Evolutionary conservation across 768 basidiomycete genomes (phyloP).

Genomic region (Amanita molliuscula): DNA sequence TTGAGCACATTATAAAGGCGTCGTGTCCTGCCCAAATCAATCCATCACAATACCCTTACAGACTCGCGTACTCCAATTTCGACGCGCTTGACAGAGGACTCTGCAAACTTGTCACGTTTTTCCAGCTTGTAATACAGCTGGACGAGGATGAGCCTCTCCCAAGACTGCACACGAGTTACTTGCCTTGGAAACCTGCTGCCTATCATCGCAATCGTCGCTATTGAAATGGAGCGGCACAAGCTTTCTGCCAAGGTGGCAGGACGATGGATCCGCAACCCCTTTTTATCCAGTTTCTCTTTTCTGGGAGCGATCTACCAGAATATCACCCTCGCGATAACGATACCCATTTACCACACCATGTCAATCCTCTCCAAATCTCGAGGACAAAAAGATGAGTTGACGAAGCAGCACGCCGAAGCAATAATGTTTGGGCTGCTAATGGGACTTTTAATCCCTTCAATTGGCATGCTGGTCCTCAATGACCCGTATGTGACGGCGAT

Average conservation of each 20-base stretch:
- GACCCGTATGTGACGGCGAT: constrained; percentile 35
- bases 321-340: constrained; percentile 29
- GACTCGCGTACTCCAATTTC: constrained; percentile 28
- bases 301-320: constrained; percentile 22
- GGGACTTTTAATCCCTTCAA: constrained; percentile 36
- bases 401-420: constrained; percentile 39
- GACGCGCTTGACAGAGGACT: constrained; percentile 25
- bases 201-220: constrained; percentile 28
- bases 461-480: constrained; percentile 30
- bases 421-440: constrained; percentile 36
- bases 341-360: constrained; percentile 38
- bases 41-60: constrained; percentile 17
- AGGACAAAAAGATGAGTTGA: constrained; percentile 19
- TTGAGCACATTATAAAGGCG: constrained; percentile 16
- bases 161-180: constrained; percentile 25
- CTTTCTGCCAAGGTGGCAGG: not conserved
- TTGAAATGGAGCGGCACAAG: constrained; percentile 33
- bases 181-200: constrained; percentile 23
- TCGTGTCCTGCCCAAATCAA: constrained; percentile 20
- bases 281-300: constrained; percentile 30
- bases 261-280: constrained; percentile 12
- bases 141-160: constrained; percentile 14
- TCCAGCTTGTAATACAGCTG: constrained; percentile 29
- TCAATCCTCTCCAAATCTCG: constrained; percentile 29
- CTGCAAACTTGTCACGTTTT: constrained; percentile 37